phyloP scores from a whole-genome alignment of 2,329 filamentous ascomycete species.

The Cladosporium sp. region DNA sequence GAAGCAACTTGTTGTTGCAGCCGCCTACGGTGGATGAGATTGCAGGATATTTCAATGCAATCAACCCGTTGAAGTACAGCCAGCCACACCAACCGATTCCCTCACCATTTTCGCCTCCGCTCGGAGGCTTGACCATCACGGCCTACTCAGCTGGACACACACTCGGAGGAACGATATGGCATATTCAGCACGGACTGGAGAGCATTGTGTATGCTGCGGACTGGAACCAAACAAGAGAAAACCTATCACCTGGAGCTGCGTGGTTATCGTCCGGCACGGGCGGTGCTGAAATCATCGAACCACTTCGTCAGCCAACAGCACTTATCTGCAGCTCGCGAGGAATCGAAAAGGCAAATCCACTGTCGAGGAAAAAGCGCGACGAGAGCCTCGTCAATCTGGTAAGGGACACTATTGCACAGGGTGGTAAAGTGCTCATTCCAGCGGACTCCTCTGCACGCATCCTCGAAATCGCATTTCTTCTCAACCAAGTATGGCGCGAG shows the following conservation, averaged over 20 bases:
- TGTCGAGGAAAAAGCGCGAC: constrained; percentile 72
- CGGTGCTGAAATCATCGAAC: constrained; percentile 87
- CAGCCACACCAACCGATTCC: constrained; percentile 88
- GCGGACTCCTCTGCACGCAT: constrained; percentile 94
- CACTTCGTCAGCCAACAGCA: constrained; percentile 86
- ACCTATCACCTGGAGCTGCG: constrained; percentile 86
- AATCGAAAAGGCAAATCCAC: constrained; percentile 59
- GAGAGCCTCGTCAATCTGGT: constrained; percentile 81
- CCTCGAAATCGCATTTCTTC: constrained; percentile 81
- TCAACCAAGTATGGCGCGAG: constrained; percentile 86
- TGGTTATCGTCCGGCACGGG: constrained; percentile 84
- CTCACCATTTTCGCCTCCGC: constrained; percentile 79
- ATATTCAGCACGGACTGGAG: constrained; percentile 93
- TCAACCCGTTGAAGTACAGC: constrained; percentile 92
- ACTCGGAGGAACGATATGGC: constrained; percentile 96
- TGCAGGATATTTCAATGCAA: constrained; percentile 80
- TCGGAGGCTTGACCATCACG: constrained; percentile 89
- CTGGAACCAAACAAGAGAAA: constrained; percentile 97
- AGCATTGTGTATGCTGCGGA: constrained; percentile 97
- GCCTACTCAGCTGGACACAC: constrained; percentile 97
- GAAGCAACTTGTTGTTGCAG: constrained; percentile 54
- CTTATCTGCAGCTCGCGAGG: constrained; percentile 87
- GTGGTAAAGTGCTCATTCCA: constrained; percentile 87
- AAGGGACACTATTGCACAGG: constrained; percentile 68
- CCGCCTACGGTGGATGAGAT: constrained; percentile 85